These are phyloP conservation scores for Camillea tinctor DNA, from an alignment of 2,329 filamentous ascomycete genomes.

Conservation along the genomic window DNA sequence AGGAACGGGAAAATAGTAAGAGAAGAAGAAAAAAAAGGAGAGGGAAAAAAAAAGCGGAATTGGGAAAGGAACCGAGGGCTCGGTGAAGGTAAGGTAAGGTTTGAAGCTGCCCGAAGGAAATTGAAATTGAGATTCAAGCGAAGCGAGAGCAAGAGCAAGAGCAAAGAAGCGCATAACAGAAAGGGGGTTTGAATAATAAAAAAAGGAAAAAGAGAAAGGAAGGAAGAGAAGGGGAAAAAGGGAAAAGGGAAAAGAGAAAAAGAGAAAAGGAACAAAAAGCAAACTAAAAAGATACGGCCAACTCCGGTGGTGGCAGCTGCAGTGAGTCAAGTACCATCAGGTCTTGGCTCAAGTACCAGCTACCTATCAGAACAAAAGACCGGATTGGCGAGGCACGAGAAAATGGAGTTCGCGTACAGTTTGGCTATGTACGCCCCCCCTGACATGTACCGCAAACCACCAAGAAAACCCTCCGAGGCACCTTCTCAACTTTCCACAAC, in stretches of 20 bases:
- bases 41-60: not conserved
- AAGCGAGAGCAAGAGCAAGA: not conserved
- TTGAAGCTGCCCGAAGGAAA: not conserved
- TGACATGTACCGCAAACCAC: conserved; percentile 7
- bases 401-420: conserved; percentile 27
- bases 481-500: not conserved
- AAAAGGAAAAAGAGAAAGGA: not conserved
- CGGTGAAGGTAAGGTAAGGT: not conserved
- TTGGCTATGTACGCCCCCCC: conserved; percentile 22
- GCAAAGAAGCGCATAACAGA: not conserved
- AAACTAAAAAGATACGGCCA: conserved; percentile 1
- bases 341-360: not conserved
- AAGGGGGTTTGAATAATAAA: not conserved
- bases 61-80: not conserved
- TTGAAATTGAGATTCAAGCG: not conserved
- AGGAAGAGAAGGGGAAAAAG: not conserved
- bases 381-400: conserved; percentile 1
- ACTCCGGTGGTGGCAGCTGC: not conserved
- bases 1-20: not conserved
- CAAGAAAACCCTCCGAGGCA: not conserved
- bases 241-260: conserved; percentile 1
- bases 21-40: conserved; percentile 6
- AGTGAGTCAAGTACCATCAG: not conserved
- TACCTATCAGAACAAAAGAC: not conserved
- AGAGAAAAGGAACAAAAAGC: not conserved